Base-by-base conservation (phyloP, 495 filamentous ascomycete genomes). In the Letharia columbiana region DNA sequence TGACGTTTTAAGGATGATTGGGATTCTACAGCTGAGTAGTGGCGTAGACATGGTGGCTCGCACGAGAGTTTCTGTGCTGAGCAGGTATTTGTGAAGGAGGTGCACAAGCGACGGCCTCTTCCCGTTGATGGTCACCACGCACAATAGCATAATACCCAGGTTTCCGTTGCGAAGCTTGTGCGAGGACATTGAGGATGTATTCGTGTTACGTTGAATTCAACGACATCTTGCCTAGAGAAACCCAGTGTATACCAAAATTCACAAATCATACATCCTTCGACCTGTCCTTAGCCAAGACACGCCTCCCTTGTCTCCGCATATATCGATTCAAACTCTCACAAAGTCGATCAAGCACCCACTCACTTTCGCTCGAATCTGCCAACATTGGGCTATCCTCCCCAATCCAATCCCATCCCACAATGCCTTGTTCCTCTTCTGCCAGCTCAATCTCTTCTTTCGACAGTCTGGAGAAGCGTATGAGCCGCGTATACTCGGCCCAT, bases 401-500 rank as follows among this genome's bases (percentile, higher is more conserved):
- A 56, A 88, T 87, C 86, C 85, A 88, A 69, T 88, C 86, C 86
- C 86, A 87, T 41, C 85, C 82, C 20, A 87, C 71, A 2, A 86
- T 65, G 0, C 83, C 84, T 49, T 80, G 79, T 47, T 84, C 82
- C 64, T 83, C 82, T 67, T 85, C 82, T 37, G 82, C 79, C 15
- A 78, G 58, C 20, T 70, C 61, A 2, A 74, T 49, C 59, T 71
- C 73, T 41, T 68, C 65, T 49, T 54, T 60, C 58, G 62, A 72
- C 45, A 79, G 77, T 52, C 81, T 71, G 3, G 81, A 84, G 67
- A 86, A 86, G 8, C 81, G 79, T 41, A 88, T 87, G 58, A 88
- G 69, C 23, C 79, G 78, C 31, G 83, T 86, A 44, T 83, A 84
- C 57, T 85, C 80, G 15, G 82, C 84, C 86, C 86, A 88, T 69